Percentiles rank a stretch among this genome's conserved stretches.
These are phyloP conservation scores for Termitomyces sp. DNA, from an alignment of 768 basidiomycete genomes.

Conservation along the genomic window DNA sequence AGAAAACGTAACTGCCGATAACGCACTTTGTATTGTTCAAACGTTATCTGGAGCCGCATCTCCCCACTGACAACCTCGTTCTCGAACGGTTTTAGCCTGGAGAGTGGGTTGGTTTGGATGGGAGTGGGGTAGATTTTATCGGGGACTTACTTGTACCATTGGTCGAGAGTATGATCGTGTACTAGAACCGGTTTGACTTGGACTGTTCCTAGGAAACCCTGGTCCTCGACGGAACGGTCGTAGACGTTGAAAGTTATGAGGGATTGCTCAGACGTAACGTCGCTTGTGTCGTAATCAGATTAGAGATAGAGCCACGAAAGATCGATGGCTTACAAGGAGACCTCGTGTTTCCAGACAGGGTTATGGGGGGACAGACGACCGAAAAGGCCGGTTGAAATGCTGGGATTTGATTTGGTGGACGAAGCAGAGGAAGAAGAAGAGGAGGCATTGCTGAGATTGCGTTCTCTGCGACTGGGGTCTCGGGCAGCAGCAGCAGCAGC, in stretches of 20 bases:
- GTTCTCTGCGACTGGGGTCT: no score
- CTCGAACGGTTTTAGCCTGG: constrained; percentile 70
- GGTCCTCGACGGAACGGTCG: constrained; percentile 78
- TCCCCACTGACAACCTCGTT: constrained; percentile 87
- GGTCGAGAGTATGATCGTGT: constrained; percentile 94
- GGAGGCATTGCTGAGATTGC: constrained; percentile 38
- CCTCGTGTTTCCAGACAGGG: constrained; percentile 99
- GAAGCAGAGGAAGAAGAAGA: constrained; percentile 35
- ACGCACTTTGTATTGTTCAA: constrained; percentile 84
- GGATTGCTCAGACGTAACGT: constrained; percentile 88
- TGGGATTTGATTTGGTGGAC: constrained; percentile 29
- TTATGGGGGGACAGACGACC: constrained; percentile 72
- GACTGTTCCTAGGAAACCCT: constrained; percentile 85
- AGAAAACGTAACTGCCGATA: constrained; percentile 11
- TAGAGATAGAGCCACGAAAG: neutral
- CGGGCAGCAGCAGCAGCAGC: no score
- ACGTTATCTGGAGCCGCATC: constrained; percentile 92
- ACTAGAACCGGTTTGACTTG: constrained; percentile 88
- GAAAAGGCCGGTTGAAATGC: constrained; percentile 46
- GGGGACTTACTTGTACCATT: constrained; percentile 86
- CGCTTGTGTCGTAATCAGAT: constrained; percentile 48
- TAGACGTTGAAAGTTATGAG: constrained; percentile 87
- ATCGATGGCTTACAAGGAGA: constrained; percentile 78
- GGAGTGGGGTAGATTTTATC: constrained; percentile 9
- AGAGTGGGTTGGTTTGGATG: constrained; percentile 14